phyloP scores from a whole-genome alignment of 208 protist genomes.

The Crithidia thermophila region DNA sequence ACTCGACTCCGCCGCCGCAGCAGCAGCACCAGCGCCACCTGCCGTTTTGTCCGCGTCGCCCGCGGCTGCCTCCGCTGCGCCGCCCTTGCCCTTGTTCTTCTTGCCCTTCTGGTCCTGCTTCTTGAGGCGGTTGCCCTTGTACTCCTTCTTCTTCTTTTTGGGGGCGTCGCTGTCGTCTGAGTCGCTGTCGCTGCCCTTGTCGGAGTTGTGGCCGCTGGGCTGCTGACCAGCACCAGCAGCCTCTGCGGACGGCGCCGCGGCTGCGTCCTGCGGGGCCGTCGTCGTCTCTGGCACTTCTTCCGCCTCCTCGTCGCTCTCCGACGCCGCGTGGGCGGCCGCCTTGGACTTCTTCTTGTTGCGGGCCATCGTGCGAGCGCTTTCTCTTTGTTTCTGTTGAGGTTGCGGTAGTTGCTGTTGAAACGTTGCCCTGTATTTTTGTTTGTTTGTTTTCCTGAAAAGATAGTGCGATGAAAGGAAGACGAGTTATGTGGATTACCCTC shows the following conservation, averaged over 20 bases:
- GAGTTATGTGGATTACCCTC: no score
- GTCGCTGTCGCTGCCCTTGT: slow-evolving; percentile 12
- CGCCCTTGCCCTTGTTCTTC: slow-evolving; percentile 27
- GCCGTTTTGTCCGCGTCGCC: slow-evolving; percentile 1
- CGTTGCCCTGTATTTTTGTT: no score
- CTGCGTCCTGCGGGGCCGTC: slow-evolving; percentile 3
- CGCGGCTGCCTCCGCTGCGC: slow-evolving; percentile 16
- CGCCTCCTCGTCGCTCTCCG: slow-evolving; percentile 25
- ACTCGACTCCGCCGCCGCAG: slow-evolving; percentile 8
- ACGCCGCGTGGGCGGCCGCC: slow-evolving; percentile 27
- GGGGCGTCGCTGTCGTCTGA: slow-evolving; percentile 13
- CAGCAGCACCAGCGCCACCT: neutral
- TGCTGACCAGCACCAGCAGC: neutral
- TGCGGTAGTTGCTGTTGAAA: neutral
- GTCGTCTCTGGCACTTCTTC: no score
- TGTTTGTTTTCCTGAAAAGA: no score
- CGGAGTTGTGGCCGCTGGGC: neutral
- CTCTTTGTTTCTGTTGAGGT: neutral
- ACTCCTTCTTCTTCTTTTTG: slow-evolving; percentile 67
- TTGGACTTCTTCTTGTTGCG: slow-evolving; percentile 69
- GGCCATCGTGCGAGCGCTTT: slow-evolving; percentile 33
- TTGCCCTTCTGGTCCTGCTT: slow-evolving; percentile 38
- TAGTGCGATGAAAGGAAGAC: no score
- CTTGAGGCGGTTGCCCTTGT: slow-evolving; percentile 61
- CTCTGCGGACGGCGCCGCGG: neutral